These are phyloP conservation scores for Ceratocystis albifundus DNA, from an alignment of 2,329 filamentous ascomycete species.

Conservation along the genomic window DNA sequence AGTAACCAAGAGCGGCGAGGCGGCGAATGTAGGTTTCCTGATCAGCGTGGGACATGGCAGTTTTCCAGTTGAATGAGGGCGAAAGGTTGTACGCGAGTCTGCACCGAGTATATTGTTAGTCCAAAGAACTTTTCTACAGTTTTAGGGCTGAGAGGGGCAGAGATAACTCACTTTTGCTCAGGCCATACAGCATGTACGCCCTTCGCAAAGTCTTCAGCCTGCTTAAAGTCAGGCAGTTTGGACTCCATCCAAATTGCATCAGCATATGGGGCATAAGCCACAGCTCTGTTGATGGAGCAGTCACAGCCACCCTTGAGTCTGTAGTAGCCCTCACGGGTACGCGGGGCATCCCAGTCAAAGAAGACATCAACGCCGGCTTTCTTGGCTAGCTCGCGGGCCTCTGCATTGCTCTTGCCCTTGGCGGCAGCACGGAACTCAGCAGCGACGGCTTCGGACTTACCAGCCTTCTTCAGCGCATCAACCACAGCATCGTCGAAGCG, in stretches of 20 bases:
- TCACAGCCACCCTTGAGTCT: slow-evolving; percentile 82
- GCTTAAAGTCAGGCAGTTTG: slow-evolving; percentile 81
- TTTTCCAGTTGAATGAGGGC: slow-evolving; percentile 99
- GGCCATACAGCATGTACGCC: slow-evolving; percentile 92
- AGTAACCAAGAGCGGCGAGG: slow-evolving; percentile 79
- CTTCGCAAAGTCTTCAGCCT: slow-evolving; percentile 85
- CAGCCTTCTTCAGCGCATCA: slow-evolving; percentile 62
- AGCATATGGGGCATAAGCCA: slow-evolving; percentile 85
- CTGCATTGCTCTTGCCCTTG: slow-evolving; percentile 75
- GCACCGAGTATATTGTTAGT: slow-evolving; percentile 1
- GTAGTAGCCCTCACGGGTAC: slow-evolving; percentile 93
- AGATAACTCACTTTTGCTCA: slow-evolving; percentile 69
- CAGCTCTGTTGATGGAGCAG: slow-evolving; percentile 78
- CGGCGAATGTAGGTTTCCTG: slow-evolving; percentile 96
- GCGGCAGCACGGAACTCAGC: slow-evolving; percentile 53
- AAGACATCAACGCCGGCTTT: slow-evolving; percentile 65
- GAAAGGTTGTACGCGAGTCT: slow-evolving; percentile 97
- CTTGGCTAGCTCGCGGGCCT: slow-evolving; percentile 65
- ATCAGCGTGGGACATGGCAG: slow-evolving; percentile 79
- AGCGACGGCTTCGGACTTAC: slow-evolving; percentile 54
- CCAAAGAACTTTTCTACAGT: slow-evolving; percentile 23
- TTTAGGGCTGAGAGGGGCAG: neutral
- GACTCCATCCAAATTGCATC: slow-evolving; percentile 99
- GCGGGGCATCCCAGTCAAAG: slow-evolving; percentile 92
- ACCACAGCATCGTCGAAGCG: slow-evolving; percentile 84